Evolutionary conservation across 257 asterid species (phyloP).

Genomic region (Gentiana macrophylla): DNA sequence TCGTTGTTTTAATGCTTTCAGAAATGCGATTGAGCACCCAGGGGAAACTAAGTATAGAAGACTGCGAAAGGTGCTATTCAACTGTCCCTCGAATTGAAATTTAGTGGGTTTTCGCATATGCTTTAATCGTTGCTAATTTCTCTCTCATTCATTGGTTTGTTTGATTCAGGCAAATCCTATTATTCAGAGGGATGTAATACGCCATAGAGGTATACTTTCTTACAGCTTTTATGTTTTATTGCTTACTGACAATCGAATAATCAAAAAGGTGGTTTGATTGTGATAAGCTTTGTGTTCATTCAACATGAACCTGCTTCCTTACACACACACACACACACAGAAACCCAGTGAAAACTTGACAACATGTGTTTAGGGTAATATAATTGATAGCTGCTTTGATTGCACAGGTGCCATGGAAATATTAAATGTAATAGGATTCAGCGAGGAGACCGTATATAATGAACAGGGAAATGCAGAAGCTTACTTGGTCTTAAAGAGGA

Average conservation of each 20-base stretch:
- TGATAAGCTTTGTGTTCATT: too few relatives aligned
- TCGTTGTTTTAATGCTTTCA: slow-evolving; percentile 26
- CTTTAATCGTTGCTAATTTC: slow-evolving; percentile 1
- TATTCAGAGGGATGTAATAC: slow-evolving; percentile 53
- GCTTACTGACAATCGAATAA: too few relatives aligned
- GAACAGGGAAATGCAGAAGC: slow-evolving; percentile 40
- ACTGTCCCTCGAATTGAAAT: not conserved
- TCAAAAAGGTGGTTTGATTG: too few relatives aligned
- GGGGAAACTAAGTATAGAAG: slow-evolving; percentile 59
- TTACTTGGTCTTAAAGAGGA: slow-evolving; percentile 53
- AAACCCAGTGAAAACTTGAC: too few relatives aligned
- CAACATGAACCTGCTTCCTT: too few relatives aligned
- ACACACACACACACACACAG: too few relatives aligned
- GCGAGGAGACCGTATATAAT: slow-evolving; percentile 35
- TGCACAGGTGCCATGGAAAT: slow-evolving; percentile 69
- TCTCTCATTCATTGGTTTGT: slow-evolving; percentile 7
- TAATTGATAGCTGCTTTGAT: too few relatives aligned
- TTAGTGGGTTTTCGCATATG: too few relatives aligned
- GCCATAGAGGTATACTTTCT: slow-evolving; percentile 41
- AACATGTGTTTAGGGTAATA: too few relatives aligned
- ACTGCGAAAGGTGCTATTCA: slow-evolving; percentile 58
- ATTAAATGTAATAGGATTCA: slow-evolving; percentile 52
- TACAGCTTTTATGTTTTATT: not conserved
- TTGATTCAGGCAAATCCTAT: slow-evolving; percentile 60
- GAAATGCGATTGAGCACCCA: slow-evolving; percentile 78